A percentile compares a stretch with the other conserved stretches of the same genome.
Conservation (phyloP, 2,329 filamentous ascomycete genomes). For the Pseudocercospora musae region DNA sequence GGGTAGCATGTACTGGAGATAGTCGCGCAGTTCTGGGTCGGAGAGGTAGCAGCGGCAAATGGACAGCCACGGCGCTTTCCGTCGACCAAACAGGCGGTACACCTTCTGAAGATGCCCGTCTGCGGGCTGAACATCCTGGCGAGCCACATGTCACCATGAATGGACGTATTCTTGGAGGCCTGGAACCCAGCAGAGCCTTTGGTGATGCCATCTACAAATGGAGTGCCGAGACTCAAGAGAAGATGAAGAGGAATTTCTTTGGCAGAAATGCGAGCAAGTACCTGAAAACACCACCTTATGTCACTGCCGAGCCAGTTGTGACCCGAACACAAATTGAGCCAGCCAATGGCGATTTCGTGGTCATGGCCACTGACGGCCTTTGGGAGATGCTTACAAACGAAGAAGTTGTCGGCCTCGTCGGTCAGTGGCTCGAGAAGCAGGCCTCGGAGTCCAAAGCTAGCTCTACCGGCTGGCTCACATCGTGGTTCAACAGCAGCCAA, state of each 20-base stretch:
- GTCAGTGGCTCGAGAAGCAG: constrained; percentile 91
- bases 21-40: constrained; percentile 92
- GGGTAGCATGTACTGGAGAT: constrained; percentile 94
- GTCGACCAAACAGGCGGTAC: constrained; percentile 93
- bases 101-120: constrained; percentile 74
- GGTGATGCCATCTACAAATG: constrained; percentile 98
- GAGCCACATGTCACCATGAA: constrained; percentile 85
- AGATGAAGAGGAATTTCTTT: constrained; percentile 82
- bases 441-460: constrained; percentile 36
- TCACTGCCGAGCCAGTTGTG: constrained; percentile 91
- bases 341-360: constrained; percentile 86
- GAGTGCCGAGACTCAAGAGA: constrained; percentile 77
- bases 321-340: constrained; percentile 91
- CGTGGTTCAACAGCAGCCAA: constrained; percentile 59
- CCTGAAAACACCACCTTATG: constrained; percentile 89
- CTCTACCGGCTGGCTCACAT: constrained; percentile 61
- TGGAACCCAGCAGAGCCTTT: constrained; percentile 92
- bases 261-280: constrained; percentile 72
- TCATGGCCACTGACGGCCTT: constrained; percentile 92
- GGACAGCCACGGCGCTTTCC: constrained; percentile 85
- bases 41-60: constrained; percentile 74
- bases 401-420: constrained; percentile 93
- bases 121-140: constrained; percentile 82
- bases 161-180: constrained; percentile 82
- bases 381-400: constrained; percentile 99